These are phyloP conservation scores for Sarocladiaceae sp. DNA, from an alignment of 2,329 filamentous ascomycete species.

Conservation along the genomic window DNA sequence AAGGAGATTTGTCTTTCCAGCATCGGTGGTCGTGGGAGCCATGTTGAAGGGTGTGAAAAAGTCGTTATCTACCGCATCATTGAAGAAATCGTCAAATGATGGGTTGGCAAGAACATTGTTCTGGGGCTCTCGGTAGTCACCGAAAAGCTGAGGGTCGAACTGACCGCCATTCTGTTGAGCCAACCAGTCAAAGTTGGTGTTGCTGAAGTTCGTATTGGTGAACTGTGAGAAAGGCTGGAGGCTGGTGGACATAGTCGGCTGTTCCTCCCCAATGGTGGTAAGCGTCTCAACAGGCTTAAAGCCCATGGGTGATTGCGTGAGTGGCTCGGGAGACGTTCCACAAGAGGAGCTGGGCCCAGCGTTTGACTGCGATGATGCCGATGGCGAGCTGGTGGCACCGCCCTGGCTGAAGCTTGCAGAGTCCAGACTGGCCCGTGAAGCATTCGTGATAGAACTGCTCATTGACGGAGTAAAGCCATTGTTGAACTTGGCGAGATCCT, in stretches of 20 bases:
- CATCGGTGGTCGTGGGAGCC: slow-evolving; percentile 28
- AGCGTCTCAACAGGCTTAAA: slow-evolving; percentile 58
- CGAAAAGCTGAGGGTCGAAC: slow-evolving; percentile 89
- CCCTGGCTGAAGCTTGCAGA: slow-evolving; percentile 40
- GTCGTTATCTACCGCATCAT: slow-evolving; percentile 76
- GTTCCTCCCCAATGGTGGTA: slow-evolving; percentile 61
- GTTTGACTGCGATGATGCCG: slow-evolving; percentile 55
- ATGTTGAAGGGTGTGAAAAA: slow-evolving; percentile 78
- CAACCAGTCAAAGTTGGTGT: slow-evolving; percentile 64
- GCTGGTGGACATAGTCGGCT: slow-evolving; percentile 34
- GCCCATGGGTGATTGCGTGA: slow-evolving; percentile 62
- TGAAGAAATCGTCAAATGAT: slow-evolving; percentile 66
- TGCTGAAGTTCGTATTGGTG: slow-evolving; percentile 33
- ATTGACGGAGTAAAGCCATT: slow-evolving; percentile 54
- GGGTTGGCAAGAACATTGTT: slow-evolving; percentile 66
- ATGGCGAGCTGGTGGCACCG: slow-evolving; percentile 57
- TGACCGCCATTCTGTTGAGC: slow-evolving; percentile 74
- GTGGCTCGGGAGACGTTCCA: slow-evolving; percentile 72
- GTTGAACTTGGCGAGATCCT: slow-evolving; percentile 49
- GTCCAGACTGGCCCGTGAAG: slow-evolving; percentile 45
- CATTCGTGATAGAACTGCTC: slow-evolving; percentile 37
- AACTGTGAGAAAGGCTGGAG: slow-evolving; percentile 27
- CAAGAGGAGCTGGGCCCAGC: slow-evolving; percentile 58
- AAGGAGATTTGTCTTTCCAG: slow-evolving; percentile 63
- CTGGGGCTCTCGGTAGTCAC: slow-evolving; percentile 85